Base-by-base conservation (phyloP, 1,284 basidiomycete species). In the Trametes pubescens region DNA sequence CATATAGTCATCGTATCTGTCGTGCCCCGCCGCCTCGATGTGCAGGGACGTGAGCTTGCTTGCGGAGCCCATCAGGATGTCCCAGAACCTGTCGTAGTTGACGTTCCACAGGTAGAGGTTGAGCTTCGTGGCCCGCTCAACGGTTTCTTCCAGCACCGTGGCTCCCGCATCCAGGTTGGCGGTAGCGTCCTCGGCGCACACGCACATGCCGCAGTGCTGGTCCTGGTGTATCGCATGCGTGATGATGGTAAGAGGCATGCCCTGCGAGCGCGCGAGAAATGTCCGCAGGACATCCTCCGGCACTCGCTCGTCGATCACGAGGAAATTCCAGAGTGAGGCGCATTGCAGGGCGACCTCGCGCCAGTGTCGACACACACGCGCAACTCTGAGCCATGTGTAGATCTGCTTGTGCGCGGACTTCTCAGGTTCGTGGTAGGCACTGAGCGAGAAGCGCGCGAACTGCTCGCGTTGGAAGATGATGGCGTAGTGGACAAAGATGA, bases 341-440 rank as follows among this genome's bases (percentile, higher is more conserved):
- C 59, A 65, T 0, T 44, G 46, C 18, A 57, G 44, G 2, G 63
- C 51, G 2, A 65, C 51, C 18, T 57, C 59, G 24, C 59, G 59
- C 63, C 63, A 65, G 18, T 52, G 54, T 7, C 59, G 53, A 38
- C 54, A 65, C 38, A 65, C 59, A 26, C 59, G 48, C 4, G 59
- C 40, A 11, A 65, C 63, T 11, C 48, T 53, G 43, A 61, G 43
- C 63, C 63, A 65, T 2, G 35, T 14, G 49, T 57, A 61, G 29
- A 57, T 57, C 16, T 53, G 29, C 34, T 53, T 60, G 51, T 65
- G 63, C 18, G 54, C 35, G 24, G 54, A 35, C 9, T 10, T 8
- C 13, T 51, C 57, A 2, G n/a, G 21, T 6, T 35, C 49, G 16
- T 32, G 22, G 24, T 34, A 21, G 21, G 5, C 4, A 4, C 21